Conservation (phyloP, 106 monocot genomes). For the Gastrodia elata region DNA sequence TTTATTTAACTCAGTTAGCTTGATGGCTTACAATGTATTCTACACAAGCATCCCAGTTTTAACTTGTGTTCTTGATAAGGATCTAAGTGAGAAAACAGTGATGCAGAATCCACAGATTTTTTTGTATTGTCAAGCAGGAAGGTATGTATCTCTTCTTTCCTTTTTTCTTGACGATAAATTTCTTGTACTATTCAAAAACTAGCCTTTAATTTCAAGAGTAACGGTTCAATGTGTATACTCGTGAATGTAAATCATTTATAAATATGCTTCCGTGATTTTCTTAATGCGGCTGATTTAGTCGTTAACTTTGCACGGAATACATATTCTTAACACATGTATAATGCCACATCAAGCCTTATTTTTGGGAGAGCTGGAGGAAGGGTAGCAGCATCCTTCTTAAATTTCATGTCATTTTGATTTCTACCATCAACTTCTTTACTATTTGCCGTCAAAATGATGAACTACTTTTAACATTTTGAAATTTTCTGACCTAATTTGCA, state of each 20-base stretch:
- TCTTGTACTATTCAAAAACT: neutral
- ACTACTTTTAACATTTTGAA: too few relatives aligned
- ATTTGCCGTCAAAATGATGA: too few relatives aligned
- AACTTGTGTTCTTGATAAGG: constrained; percentile 82
- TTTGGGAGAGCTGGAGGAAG: too few relatives aligned
- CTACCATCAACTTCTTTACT: too few relatives aligned
- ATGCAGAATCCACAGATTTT: constrained; percentile 86
- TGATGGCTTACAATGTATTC: constrained; percentile 98
- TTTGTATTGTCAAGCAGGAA: constrained; percentile 85
- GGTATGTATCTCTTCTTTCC: constrained; percentile 25
- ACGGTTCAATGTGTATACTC: neutral
- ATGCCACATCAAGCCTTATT: too few relatives aligned
- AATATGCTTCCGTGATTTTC: too few relatives aligned
- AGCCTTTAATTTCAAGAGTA: neutral
- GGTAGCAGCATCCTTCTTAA: too few relatives aligned
- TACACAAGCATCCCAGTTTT: constrained; percentile 94
- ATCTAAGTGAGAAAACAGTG: constrained; percentile 77
- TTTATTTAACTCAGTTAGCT: constrained; percentile 84
- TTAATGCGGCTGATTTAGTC: too few relatives aligned
- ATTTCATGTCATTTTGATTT: too few relatives aligned
- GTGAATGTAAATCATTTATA: neutral
- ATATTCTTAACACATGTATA: too few relatives aligned
- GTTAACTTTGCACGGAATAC: too few relatives aligned
- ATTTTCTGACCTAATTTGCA: too few relatives aligned
- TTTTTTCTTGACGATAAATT: neutral